phyloP scores from a whole-genome alignment of 2,329 filamentous ascomycete species.

The Ascochyta lentis region DNA sequence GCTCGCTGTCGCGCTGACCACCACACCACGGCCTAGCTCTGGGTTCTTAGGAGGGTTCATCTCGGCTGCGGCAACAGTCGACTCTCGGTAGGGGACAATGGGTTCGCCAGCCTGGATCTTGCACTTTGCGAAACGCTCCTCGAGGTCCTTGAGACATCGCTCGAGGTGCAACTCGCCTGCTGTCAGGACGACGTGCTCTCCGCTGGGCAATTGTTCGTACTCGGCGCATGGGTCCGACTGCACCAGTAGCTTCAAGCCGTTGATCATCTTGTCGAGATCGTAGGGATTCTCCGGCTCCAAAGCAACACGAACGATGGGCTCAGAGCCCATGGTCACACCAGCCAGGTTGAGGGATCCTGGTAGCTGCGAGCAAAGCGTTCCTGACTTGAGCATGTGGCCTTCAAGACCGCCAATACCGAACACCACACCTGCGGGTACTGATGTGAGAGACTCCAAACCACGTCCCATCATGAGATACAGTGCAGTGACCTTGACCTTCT shows the following conservation, averaged over 20 bases:
- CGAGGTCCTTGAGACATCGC: constrained; percentile 88
- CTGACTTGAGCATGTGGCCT: constrained; percentile 93
- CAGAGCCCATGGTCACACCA: constrained; percentile 78
- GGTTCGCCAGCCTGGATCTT: constrained; percentile 93
- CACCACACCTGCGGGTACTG: constrained; percentile 90
- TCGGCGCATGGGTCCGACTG: constrained; percentile 95
- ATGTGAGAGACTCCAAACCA: constrained; percentile 79
- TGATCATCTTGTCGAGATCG: constrained; percentile 94
- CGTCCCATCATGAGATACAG: constrained; percentile 97
- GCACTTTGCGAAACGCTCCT: constrained; percentile 90
- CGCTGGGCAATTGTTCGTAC: constrained; percentile 90
- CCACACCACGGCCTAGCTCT: constrained; percentile 82
- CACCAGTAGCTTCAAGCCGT: constrained; percentile 82
- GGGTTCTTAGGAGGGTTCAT: constrained; percentile 90
- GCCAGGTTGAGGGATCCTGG: constrained; percentile 90
- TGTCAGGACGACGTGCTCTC: constrained; percentile 93
- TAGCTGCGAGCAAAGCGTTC: constrained; percentile 86
- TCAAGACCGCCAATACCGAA: constrained; percentile 94
- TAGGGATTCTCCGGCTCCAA: constrained; percentile 91
- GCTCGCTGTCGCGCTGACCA: constrained; percentile 77
- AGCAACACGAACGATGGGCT: constrained; percentile 93
- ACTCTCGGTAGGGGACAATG: constrained; percentile 95
- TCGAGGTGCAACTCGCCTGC: constrained; percentile 95
- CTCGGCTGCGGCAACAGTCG: constrained; percentile 84
- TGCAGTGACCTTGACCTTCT: constrained; percentile 83